These are phyloP conservation scores for Rhododendron simsii DNA, from an alignment of 148 eudicot genomes.

Conservation along the genomic window DNA sequence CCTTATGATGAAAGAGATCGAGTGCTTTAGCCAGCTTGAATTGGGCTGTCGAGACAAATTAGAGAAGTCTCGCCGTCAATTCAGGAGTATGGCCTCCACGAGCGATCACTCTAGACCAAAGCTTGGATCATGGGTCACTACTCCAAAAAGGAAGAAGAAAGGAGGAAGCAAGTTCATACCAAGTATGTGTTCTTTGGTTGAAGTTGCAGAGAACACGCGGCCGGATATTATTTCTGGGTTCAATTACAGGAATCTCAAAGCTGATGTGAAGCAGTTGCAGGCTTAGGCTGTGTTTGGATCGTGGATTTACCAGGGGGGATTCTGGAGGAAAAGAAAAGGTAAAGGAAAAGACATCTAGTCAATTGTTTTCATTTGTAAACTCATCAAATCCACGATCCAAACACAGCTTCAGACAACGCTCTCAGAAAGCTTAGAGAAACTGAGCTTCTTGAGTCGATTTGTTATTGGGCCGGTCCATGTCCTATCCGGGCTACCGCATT, in stretches of 20 bases:
- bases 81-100: constrained; percentile 7
- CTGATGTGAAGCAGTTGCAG: constrained; percentile 26
- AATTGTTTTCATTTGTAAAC: background rate
- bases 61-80: constrained; percentile 9
- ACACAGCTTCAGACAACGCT: constrained; percentile 18
- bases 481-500: constrained; percentile 49
- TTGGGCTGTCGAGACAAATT: constrained; percentile 17
- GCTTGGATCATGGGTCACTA: constrained; percentile 14
- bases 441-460: constrained; percentile 58
- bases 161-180: constrained; percentile 42
- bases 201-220: constrained; percentile 38
- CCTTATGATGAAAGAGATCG: constrained; percentile 53
- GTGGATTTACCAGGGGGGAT: background rate
- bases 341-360: background rate
- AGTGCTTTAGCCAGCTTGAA: constrained; percentile 37
- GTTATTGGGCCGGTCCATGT: constrained; percentile 36
- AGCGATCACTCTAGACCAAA: constrained; percentile 17
- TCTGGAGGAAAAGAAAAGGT: background rate
- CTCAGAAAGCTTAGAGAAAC: constrained; percentile 71
- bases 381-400: background rate
- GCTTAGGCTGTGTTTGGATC: constrained; percentile 32
- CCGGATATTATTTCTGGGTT: constrained; percentile 18
- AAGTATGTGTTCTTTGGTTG: constrained; percentile 53
- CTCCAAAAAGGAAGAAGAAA: constrained; percentile 36
- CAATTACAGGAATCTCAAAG: constrained; percentile 40